Conservation (phyloP, 495 filamentous ascomycete species). For the Evansstolkia leycettana region DNA sequence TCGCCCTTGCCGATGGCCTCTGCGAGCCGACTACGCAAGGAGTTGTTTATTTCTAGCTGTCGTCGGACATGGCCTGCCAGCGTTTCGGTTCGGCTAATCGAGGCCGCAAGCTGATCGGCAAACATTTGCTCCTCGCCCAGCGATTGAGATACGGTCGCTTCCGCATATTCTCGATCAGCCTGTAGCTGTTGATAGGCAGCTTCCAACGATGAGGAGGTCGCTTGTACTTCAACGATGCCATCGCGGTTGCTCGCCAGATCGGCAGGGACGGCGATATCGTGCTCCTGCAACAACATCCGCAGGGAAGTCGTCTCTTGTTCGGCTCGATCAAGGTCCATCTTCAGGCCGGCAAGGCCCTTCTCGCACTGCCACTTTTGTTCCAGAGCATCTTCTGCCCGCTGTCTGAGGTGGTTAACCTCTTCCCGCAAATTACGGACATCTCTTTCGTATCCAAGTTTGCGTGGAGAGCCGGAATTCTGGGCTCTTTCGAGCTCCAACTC, state of each 20-base stretch:
- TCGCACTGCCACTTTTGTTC: conserved; percentile 95
- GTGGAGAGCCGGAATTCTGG: conserved; percentile 50
- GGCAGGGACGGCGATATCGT: conserved; percentile 63
- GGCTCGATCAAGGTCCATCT: conserved; percentile 94
- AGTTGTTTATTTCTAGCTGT: conserved; percentile 65
- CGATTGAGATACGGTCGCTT: conserved; percentile 50
- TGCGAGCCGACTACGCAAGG: conserved; percentile 67
- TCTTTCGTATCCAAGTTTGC: conserved; percentile 64
- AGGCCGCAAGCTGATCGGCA: conserved; percentile 53
- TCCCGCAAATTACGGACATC: conserved; percentile 69
- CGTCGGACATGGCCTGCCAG: conserved; percentile 62
- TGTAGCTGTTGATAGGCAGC: conserved; percentile 72
- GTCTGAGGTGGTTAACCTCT: conserved; percentile 74
- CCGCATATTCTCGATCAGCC: conserved; percentile 60
- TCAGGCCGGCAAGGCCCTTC: conserved; percentile 80
- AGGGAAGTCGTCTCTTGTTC: conserved; percentile 83
- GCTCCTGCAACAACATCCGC: conserved; percentile 68
- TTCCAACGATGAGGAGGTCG: conserved; percentile 62
- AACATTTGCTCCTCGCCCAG: conserved; percentile 52
- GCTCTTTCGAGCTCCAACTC: conserved; percentile 71
- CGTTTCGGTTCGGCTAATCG: conserved; percentile 63
- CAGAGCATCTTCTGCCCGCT: conserved; percentile 88
- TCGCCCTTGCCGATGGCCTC: conserved; percentile 81
- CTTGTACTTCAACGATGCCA: conserved; percentile 36
- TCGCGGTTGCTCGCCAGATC: conserved; percentile 26